These are phyloP conservation scores for Quercus agrifolia DNA, from an alignment of 306 rosid species.

Conservation along the genomic window DNA sequence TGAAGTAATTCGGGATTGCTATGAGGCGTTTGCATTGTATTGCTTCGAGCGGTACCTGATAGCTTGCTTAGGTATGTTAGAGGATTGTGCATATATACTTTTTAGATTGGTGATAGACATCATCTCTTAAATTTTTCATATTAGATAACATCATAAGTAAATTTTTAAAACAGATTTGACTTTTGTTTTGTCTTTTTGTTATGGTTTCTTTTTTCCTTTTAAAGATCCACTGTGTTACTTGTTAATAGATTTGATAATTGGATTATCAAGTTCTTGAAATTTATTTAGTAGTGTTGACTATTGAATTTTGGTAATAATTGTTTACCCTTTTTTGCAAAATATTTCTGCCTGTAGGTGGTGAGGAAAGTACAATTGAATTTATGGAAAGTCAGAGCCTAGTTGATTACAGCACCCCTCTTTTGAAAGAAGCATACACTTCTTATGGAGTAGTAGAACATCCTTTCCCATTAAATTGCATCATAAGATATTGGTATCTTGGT, in stretches of 20 bases:
- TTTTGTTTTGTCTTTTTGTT: background rate
- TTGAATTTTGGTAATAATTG: slow-evolving; percentile 8
- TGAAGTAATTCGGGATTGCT: slow-evolving; percentile 93
- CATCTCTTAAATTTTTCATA: background rate
- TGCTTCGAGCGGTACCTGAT: slow-evolving; percentile 97
- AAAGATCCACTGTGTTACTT: background rate
- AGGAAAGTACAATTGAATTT: slow-evolving; percentile 78
- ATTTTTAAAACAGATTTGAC: background rate
- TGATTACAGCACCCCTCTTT: slow-evolving; percentile 73
- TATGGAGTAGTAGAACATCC: slow-evolving; percentile 98
- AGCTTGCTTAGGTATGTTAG: slow-evolving; percentile 87
- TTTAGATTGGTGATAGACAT: background rate
- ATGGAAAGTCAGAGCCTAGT: slow-evolving; percentile 71
- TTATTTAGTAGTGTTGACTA: background rate
- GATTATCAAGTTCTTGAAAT: background rate
- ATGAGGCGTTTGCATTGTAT: slow-evolving; percentile 97
- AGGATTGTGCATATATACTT: slow-evolving; percentile 2
- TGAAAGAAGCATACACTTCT: slow-evolving; percentile 60
- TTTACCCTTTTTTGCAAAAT: slow-evolving; percentile 2
- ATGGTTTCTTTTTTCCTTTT: background rate
- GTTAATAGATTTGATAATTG: background rate
- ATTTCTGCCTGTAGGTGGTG: slow-evolving; percentile 69
- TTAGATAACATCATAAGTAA: background rate
- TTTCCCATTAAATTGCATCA: slow-evolving; percentile 74
- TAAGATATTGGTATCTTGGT: slow-evolving; percentile 93